A percentile compares a stretch with the other conserved stretches of the same genome.
phyloP scores from a whole-genome alignment of 2,329 filamentous ascomycete genomes.

The Scolecobasidium constrictum region DNA sequence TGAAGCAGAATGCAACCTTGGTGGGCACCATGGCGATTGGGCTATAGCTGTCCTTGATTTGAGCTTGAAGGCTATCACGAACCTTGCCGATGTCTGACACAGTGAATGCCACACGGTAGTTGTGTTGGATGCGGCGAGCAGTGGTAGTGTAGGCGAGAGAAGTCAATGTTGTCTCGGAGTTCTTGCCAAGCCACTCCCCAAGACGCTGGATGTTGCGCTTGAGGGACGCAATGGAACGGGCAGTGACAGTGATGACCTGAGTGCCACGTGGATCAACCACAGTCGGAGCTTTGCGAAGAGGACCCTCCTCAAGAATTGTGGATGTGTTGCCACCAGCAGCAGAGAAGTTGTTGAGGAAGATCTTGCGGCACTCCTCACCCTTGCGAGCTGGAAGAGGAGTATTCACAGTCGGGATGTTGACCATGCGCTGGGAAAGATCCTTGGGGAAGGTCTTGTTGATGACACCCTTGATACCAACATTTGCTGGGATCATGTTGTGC shows the following conservation, averaged over 20 bases:
- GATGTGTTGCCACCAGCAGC: conserved; percentile 44
- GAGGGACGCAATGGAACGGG: conserved; percentile 38
- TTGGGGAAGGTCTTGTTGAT: conserved; percentile 46
- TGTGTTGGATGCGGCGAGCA: conserved; percentile 42
- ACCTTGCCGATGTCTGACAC: conserved; percentile 37
- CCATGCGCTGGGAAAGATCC: conserved; percentile 40
- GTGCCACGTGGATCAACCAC: conserved; percentile 34
- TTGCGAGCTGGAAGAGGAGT: conserved; percentile 34
- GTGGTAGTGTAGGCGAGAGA: conserved; percentile 42
- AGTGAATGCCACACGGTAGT: conserved; percentile 39
- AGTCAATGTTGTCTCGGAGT: conserved; percentile 33
- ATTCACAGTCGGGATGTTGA: conserved; percentile 38
- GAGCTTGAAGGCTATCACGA: conserved; percentile 32
- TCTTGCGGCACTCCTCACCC: conserved; percentile 35
- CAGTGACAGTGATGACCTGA: conserved; percentile 38
- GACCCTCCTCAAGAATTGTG: conserved; percentile 40
- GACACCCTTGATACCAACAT: conserved; percentile 44
- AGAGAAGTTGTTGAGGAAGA: conserved; percentile 44
- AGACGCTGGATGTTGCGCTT: conserved; percentile 40
- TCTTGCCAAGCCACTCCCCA: conserved; percentile 33
- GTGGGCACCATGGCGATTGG: conserved; percentile 42
- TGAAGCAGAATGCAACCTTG: conserved; percentile 41
- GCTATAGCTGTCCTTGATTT: conserved; percentile 39
- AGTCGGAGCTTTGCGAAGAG: conserved; percentile 28
- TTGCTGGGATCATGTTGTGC: conserved; percentile 42